phyloP scores from a whole-genome alignment of 495 filamentous ascomycete species.

The Neurospora sp. region DNA sequence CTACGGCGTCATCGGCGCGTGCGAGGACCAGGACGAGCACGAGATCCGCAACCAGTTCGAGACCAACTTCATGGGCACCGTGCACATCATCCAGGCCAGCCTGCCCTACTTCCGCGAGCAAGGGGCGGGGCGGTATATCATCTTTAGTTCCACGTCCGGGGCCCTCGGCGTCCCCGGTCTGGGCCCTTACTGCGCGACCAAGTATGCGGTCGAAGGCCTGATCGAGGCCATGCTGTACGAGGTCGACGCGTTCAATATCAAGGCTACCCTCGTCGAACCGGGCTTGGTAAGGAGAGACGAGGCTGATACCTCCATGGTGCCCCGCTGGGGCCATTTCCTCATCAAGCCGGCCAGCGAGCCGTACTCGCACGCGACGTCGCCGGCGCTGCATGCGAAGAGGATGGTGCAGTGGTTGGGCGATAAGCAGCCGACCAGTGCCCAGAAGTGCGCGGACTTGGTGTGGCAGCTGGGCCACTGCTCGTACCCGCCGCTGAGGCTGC shows the following conservation, averaged over 20 bases:
- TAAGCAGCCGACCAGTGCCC: conserved; percentile 80
- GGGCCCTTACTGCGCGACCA: conserved; percentile 90
- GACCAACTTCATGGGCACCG: conserved; percentile 89
- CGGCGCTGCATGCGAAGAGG: conserved; percentile 78
- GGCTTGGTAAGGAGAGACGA: conserved; percentile 76
- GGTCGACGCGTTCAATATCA: conserved; percentile 81
- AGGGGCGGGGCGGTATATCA: conserved; percentile 69
- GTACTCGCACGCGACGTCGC: conserved; percentile 65
- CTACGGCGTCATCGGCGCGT: conserved; percentile 89
- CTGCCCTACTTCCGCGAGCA: conserved; percentile 78
- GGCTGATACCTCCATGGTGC: conserved; percentile 39
- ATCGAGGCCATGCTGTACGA: conserved; percentile 96
- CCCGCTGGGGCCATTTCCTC: conserved; percentile 82
- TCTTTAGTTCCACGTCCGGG: conserved; percentile 85
- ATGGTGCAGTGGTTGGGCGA: conserved; percentile 96
- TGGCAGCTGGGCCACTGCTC: conserved; percentile 94
- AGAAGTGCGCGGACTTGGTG: conserved; percentile 89
- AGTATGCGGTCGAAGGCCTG: conserved; percentile 90
- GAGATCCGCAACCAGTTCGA: conserved; percentile 94
- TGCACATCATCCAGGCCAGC: conserved; percentile 87
- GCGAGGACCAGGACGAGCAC: conserved; percentile 92
- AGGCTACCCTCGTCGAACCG: conserved; percentile 85
- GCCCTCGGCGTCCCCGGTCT: conserved; percentile 84
- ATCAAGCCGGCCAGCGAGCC: conserved; percentile 77
- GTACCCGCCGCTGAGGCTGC: conserved; percentile 74